Base-by-base conservation (phyloP, 179 eudicot species). In the Beta macrorhiza region DNA sequence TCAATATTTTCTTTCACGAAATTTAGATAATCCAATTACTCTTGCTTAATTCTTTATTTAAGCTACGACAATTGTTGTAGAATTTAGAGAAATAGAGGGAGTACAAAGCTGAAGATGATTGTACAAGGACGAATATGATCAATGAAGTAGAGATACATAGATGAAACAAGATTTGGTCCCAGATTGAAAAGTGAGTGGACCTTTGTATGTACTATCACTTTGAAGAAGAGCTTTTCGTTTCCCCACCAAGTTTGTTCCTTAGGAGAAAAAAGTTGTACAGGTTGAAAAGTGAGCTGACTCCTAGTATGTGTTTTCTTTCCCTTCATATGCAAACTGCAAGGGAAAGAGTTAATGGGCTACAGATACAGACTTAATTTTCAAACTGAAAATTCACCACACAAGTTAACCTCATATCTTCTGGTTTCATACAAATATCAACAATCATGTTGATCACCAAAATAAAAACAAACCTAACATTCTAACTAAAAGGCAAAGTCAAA, bases 221-320 rank as follows among this genome's bases (percentile, higher is more conserved):
- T 65, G 61, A 53, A 20, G 53, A 15, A 4, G 52, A 78, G 72
- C 74, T 67, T 67, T 78, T 67, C 53, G 29, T 78, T 52, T 53
- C 49, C 80, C 80, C 11, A 78, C 80, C 11, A 13, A 29, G 52
- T 78, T 78, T 78, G 80, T 78, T 78, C n/a, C 37, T 37, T 42
- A n/a, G 12, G 32, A 16, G 12, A 61, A 56, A 9, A 76, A 55
- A 52, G 37, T 45, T 44, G 44, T 12, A 75, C 32, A 10, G 0
- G 79, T 75, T 51, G 17, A 16, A 3, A 15, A 37, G 42, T 58
- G 49, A 37, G 44, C 44, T n/a, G 17, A 44, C 55, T 61, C 29
- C 32, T n/a, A 11, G 69, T 22, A 47, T 59, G 63, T 57, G 52
- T 57, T 32, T 59, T 59, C 67, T 75, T 42, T 7, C 55, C 32